Percentiles rank a stretch among this genome's conserved stretches.
Evolutionary conservation across 2,329 filamentous ascomycete species (phyloP).

Genomic region (Zymoseptoria brevis): DNA sequence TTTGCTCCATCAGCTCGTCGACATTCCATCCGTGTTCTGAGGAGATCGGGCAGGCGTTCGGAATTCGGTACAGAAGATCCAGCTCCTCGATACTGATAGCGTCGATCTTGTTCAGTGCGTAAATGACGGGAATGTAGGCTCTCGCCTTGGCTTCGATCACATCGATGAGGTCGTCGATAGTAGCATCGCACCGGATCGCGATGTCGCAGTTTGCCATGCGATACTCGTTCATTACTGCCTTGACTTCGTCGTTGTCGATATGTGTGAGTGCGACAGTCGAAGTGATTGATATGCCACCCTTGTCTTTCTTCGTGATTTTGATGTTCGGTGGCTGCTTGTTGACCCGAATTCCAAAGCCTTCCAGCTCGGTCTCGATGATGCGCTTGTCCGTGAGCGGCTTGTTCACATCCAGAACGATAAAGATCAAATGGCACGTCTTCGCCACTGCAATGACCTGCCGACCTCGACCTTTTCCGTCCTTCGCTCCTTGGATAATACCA

Average conservation of each 20-base stretch:
- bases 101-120: conserved; percentile 98
- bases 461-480: conserved; percentile 95
- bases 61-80: conserved; percentile 91
- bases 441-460: conserved; percentile 97
- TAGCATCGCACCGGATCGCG: conserved; percentile 94
- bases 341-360: conserved; percentile 95
- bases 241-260: conserved; percentile 94
- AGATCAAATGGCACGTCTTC: conserved; percentile 97
- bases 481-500: conserved; percentile 97
- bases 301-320: conserved; percentile 99
- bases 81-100: conserved; percentile 96
- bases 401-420: conserved; percentile 97
- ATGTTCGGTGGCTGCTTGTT: conserved; percentile 98
- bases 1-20: conserved; percentile 90
- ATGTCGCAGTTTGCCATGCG: conserved; percentile 95
- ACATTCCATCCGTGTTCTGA: conserved; percentile 95
- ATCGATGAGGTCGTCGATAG: conserved; percentile 94
- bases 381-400: conserved; percentile 96
- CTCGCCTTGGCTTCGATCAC: conserved; percentile 87
- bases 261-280: conserved; percentile 85
- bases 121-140: conserved; percentile 97
- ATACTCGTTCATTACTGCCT: conserved; percentile 95
- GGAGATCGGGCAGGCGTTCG: conserved; percentile 93
- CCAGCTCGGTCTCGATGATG: conserved; percentile 87
- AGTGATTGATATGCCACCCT: conserved; percentile 93